A percentile compares a stretch with the other conserved stretches of the same genome.
Evolutionary conservation across 768 basidiomycete genomes (phyloP).

Genomic region (Crepidotus variabilis): DNA sequence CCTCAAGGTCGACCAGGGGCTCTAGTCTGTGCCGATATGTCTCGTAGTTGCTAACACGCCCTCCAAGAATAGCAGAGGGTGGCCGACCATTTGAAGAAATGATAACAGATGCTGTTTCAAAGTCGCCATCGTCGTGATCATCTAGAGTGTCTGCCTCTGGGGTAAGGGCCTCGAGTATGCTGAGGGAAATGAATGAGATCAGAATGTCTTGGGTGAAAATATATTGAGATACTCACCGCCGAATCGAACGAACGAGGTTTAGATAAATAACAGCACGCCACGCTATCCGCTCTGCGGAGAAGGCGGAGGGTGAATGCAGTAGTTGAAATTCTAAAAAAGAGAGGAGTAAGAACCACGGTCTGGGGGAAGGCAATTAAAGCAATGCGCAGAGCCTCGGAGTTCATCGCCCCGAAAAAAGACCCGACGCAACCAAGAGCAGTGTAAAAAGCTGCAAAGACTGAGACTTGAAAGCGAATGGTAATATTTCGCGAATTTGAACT

Average conservation of each 20-base stretch:
- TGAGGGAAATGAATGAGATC: conserved; percentile 15
- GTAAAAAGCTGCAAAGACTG: no score
- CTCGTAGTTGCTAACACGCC: conserved; percentile 57
- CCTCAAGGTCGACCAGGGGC: conserved; percentile 70
- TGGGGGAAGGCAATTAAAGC: not conserved
- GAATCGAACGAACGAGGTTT: conserved; percentile 80
- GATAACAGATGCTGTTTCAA: conserved; percentile 47
- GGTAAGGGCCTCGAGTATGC: conserved; percentile 72
- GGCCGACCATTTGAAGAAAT: conserved; percentile 49
- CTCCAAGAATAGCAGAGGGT: conserved; percentile 46
- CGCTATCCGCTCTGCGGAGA: conserved; percentile 75
- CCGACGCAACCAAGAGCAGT: no score
- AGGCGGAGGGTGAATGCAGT: conserved; percentile 71
- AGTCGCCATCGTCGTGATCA: conserved; percentile 53
- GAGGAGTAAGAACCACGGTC: not conserved
- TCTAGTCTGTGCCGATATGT: conserved; percentile 57
- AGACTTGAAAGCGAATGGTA: not conserved
- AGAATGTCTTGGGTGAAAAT: conserved; percentile 8
- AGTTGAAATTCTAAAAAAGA: conserved; percentile 70
- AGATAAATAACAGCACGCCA: conserved; percentile 89
- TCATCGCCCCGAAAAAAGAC: no score
- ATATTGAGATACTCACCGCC: conserved; percentile 43
- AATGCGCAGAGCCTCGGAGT: not conserved
- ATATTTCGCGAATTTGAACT: no score
- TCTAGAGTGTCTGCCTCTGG: conserved; percentile 59